Base-by-base conservation (phyloP, 345 rosid species). In the Nasturtium officinale region DNA sequence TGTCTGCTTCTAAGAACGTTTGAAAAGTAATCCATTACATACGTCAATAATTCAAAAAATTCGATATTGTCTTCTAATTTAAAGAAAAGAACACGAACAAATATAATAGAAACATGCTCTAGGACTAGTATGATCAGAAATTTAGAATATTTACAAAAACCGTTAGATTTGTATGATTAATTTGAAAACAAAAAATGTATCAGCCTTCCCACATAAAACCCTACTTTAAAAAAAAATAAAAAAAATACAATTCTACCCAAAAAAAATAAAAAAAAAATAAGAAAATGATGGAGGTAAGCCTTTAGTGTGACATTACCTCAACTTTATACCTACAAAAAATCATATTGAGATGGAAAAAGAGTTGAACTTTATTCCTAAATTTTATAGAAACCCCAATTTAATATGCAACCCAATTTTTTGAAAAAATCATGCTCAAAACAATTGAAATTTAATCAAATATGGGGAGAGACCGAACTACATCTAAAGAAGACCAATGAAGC, bases 1-100 rank as follows among this genome's bases (percentile, higher is more conserved):
- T 54, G 79, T 62, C 79, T 62, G 56, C 64, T 69, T 76, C 71
- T 54, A 12, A 33, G 75, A 62, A 76, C 57, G 1, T 69, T 62
- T 45, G 75, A 76, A 74, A 74, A 57, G 72, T 65, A 73, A 1
- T 3, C 72, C 50, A 23, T 52, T 17, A 11, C 48, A 3, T n/a
- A 21, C 46, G 46, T 35, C 47, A 72, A 12, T 5, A 9, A 9
- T 53, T 63, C 2, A 18, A 54, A 54, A 6, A 17, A 1, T 1
- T 21, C 0, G 11, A 59, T 20, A 30, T 29, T 25, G 13, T 16
- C 16, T 52, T 9, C 28, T 5, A 25, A 25, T 37, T n/a, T 37
- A 3, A 16, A n/a, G 17, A 32, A 28, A 51, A 20, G n/a, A 7
- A 15, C 33, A 10, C 33, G 61, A 13, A 50, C 21, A 16, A 6